These are phyloP conservation scores for Hordeum marinum DNA, from an alignment of 176 grass and related monocot genomes.

Conservation along the genomic window DNA sequence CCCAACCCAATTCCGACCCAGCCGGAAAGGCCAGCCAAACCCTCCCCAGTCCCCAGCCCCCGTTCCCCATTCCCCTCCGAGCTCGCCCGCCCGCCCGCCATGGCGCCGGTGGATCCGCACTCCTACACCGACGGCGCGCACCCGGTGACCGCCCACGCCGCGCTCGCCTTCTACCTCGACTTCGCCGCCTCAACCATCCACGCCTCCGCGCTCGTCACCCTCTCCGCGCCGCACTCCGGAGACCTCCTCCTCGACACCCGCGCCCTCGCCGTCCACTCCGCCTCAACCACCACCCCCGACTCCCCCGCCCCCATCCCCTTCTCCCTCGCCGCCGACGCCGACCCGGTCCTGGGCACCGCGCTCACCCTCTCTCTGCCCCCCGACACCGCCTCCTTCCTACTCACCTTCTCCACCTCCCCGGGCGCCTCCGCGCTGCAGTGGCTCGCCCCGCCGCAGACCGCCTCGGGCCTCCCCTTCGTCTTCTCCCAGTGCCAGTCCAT, in stretches of 20 bases:
- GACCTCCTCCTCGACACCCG: conserved; percentile 67
- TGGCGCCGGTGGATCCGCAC: conserved; percentile 91
- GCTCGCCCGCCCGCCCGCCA: conserved; percentile 31
- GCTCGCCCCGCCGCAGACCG: conserved; percentile 55
- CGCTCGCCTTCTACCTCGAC: conserved; percentile 83
- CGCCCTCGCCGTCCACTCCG: conserved; percentile 45
- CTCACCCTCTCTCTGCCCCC: conserved; percentile 56
- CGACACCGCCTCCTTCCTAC: conserved; percentile 36
- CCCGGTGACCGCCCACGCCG: conserved; percentile 40
- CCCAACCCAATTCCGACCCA: neutral
- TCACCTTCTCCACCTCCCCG: conserved; percentile 59
- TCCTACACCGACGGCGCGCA: conserved; percentile 69
- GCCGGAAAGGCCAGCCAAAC: neutral
- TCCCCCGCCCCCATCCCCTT: conserved; percentile 36
- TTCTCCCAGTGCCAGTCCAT: conserved; percentile 96
- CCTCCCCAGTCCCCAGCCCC: neutral
- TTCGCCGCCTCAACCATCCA: conserved; percentile 64
- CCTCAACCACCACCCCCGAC: conserved; percentile 36
- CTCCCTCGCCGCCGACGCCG: conserved; percentile 33
- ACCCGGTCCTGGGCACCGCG: conserved; percentile 65
- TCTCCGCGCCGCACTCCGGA: conserved; percentile 57
- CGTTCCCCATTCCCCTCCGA: neutral
- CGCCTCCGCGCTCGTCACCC: conserved; percentile 50
- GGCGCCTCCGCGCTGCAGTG: conserved; percentile 56
- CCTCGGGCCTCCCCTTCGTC: conserved; percentile 50